Evolutionary conservation across 352 stramenopile species (phyloP).

Genomic region (Phytophthora pinifolia): DNA sequence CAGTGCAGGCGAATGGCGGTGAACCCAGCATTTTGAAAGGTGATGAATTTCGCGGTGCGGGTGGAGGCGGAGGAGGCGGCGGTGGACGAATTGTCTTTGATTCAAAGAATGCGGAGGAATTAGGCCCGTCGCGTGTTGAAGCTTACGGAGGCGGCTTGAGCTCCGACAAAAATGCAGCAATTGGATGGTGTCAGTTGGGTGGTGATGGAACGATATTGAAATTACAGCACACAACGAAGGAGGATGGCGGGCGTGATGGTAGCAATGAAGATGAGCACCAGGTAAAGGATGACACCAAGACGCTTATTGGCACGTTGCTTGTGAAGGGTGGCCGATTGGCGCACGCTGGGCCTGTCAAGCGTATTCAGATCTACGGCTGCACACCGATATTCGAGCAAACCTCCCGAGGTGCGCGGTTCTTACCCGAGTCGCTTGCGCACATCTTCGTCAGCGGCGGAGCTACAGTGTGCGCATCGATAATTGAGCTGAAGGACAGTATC

Average conservation of each 20-base stretch:
- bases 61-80: slow-evolving; percentile 54
- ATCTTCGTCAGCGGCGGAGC: slow-evolving; percentile 73
- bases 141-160: slow-evolving; percentile 53
- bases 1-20: slow-evolving; percentile 57
- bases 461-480: slow-evolving; percentile 51
- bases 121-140: slow-evolving; percentile 39
- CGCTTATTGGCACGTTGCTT: slow-evolving; percentile 44
- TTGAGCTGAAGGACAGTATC: slow-evolving; percentile 50
- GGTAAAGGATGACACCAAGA: slow-evolving; percentile 11
- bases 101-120: slow-evolving; percentile 40
- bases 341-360: slow-evolving; percentile 54
- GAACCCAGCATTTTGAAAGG: slow-evolving; percentile 40
- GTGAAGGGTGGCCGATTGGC: slow-evolving; percentile 56
- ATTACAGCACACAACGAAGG: slow-evolving; percentile 36
- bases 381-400: slow-evolving; percentile 69
- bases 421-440: slow-evolving; percentile 55
- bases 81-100: slow-evolving; percentile 61
- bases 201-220: slow-evolving; percentile 79
- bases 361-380: slow-evolving; percentile 75
- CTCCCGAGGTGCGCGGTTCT: slow-evolving; percentile 44
- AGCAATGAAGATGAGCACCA: slow-evolving; percentile 7
- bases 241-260: slow-evolving; percentile 5
- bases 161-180: slow-evolving; percentile 27
- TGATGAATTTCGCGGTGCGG: slow-evolving; percentile 36
- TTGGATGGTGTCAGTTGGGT: slow-evolving; percentile 80